Evolutionary conservation across 2,329 filamentous ascomycete genomes (phyloP).

Genomic region (Aciculosporium take): DNA sequence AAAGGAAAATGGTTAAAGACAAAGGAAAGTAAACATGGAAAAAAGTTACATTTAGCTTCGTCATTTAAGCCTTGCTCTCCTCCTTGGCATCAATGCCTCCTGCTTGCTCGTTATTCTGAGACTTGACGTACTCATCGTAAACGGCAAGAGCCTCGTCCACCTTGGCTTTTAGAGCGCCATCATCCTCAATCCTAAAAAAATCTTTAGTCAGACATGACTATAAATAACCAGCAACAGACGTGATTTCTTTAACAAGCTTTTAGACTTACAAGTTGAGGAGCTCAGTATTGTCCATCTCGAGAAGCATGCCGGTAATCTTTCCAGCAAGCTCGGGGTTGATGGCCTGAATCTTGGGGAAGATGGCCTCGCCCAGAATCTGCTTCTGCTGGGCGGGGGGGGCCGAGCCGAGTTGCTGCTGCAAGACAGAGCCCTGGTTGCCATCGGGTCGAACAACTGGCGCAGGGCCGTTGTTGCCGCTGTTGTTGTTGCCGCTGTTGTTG

Average conservation of each 20-base stretch:
- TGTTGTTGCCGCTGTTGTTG: slow-evolving; percentile 16
- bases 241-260: not conserved
- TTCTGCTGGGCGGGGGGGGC: slow-evolving; percentile 70
- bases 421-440: slow-evolving; percentile 20
- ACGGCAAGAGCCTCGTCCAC: slow-evolving; percentile 94
- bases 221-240: not conserved
- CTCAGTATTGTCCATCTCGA: slow-evolving; percentile 98
- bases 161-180: slow-evolving; percentile 79
- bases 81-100: slow-evolving; percentile 31
- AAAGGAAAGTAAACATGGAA: slow-evolving; percentile 13
- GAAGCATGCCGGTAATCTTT: slow-evolving; percentile 98
- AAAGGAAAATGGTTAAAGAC: slow-evolving; percentile 14
- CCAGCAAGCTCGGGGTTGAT: slow-evolving; percentile 92
- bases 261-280: slow-evolving; percentile 81
- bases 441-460: slow-evolving; percentile 34
- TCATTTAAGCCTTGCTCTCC: slow-evolving; percentile 27
- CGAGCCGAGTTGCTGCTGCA: slow-evolving; percentile 43
- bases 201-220: not conserved
- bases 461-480: slow-evolving; percentile 29
- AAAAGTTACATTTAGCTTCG: slow-evolving; percentile 4
- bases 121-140: slow-evolving; percentile 98
- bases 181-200: slow-evolving; percentile 80
- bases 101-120: slow-evolving; percentile 34
- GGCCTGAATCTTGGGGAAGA: slow-evolving; percentile 95
- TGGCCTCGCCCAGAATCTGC: slow-evolving; percentile 93